Conservation (phyloP, 2,329 filamentous ascomycete species). For the Macroventuria anomochaeta region DNA sequence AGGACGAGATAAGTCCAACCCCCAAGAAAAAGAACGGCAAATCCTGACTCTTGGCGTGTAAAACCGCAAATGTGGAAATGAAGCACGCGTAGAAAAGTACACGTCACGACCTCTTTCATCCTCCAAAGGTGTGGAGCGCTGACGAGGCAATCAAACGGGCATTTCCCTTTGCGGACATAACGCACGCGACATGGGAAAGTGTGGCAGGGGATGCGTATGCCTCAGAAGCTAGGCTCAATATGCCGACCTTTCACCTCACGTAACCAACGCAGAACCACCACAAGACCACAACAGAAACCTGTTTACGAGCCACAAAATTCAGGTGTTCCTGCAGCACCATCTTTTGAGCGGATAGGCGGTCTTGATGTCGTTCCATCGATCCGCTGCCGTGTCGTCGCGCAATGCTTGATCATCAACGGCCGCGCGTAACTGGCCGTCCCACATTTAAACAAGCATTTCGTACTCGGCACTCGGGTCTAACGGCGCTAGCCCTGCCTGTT, state of each 20-base stretch:
- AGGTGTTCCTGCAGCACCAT: neutral
- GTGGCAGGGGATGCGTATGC: constrained; percentile 11
- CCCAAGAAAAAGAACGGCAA: neutral
- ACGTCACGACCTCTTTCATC: constrained; percentile 11
- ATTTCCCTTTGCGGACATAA: constrained; percentile 6
- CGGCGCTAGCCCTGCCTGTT: constrained; percentile 10
- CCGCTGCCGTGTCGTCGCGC: constrained; percentile 3
- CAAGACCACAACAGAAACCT: neutral
- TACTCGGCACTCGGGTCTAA: constrained; percentile 14
- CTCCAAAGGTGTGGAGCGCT: constrained; percentile 6
- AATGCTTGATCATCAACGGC: constrained; percentile 27
- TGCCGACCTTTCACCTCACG: neutral
- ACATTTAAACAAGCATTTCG: constrained; percentile 15
- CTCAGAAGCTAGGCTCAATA: constrained; percentile 2
- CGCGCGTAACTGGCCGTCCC: constrained; percentile 27
- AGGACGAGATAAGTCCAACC: neutral
- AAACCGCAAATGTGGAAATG: constrained; percentile 1
- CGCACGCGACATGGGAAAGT: constrained; percentile 10
- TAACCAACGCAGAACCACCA: neutral
- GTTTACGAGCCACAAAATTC: neutral
- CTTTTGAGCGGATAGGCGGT: constrained; percentile 3
- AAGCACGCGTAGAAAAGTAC: constrained; percentile 3
- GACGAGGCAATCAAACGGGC: constrained; percentile 13
- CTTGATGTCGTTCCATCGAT: constrained; percentile 13
- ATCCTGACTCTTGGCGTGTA: neutral